Base-by-base conservation (phyloP, 1,284 basidiomycete genomes). In the Chondrostereum purpureum region DNA sequence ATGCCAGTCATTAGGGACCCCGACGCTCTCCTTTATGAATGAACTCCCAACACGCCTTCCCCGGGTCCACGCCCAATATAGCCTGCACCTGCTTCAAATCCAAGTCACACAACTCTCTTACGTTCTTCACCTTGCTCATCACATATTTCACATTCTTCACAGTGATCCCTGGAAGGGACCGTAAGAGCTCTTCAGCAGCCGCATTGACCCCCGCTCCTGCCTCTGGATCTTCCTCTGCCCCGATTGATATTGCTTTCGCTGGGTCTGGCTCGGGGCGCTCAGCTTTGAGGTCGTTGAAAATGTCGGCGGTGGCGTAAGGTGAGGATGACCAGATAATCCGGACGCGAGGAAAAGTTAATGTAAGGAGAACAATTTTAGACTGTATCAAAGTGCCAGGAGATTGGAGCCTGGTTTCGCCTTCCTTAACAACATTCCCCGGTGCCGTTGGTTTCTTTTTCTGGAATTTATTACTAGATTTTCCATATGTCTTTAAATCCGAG, bases 311-410 rank as follows among this genome's bases (percentile, higher is more conserved):
- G 19, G 91, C 86, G 56, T 91, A 91, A 0, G 96, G 92, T 1
- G 93, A 97, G 2, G 92, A 92, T 0, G 92, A 95, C 96, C 96
- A 99, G 57, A 99, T 88, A 58, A 98, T 88, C 22, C 92, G 83
- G 2, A 99, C 70, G 14, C 90, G 83, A 0, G 93, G 93, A 60
- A 98, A 99, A 10, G 88, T 77, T 8, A 96, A 76, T 0, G 88
- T 87, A 1, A 99, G 78, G 11, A 99, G 75, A 16, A 91, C 90
- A 22, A 99, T 78, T 59, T 97, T 97, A 17, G 90, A 82, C 64
- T 97, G 93, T 12, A 95, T 72, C 8, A 8, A 8, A n/a, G n/a
- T n/a, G 8, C 8, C 27, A 41, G 79, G 68, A 19, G 68, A 62
- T 2, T 59, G 59, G 1, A 69, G 65, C 10, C 67, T 61, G 0